These are phyloP conservation scores for Colletotrichum eremochloae DNA, from an alignment of 2,329 filamentous ascomycete species.

Conservation along the genomic window DNA sequence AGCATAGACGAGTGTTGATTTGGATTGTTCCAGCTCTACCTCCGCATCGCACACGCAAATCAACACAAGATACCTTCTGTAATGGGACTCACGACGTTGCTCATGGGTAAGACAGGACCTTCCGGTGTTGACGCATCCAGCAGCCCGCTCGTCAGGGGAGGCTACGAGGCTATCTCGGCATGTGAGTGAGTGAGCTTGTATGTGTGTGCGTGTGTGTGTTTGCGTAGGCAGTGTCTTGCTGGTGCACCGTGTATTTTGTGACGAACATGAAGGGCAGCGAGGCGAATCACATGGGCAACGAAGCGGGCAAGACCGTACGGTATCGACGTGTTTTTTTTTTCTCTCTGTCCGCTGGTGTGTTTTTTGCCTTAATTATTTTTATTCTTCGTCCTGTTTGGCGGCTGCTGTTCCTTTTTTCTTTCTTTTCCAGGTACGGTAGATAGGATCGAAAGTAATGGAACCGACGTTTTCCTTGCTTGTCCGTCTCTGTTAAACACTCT, in stretches of 20 bases:
- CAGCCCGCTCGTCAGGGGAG: background rate
- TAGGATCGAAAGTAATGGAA: constrained; percentile 40
- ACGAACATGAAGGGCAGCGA: constrained; percentile 22
- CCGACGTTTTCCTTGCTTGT: constrained; percentile 28
- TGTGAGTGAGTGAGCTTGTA: background rate
- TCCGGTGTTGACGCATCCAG: background rate
- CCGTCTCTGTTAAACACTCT: background rate
- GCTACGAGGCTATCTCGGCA: constrained; percentile 19
- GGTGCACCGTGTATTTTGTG: constrained; percentile 35
- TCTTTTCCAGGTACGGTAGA: constrained; percentile 6
- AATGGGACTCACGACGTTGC: constrained; percentile 37
- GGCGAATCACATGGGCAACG: constrained; percentile 14
- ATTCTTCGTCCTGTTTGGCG: constrained; percentile 10
- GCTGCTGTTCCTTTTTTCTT: constrained; percentile 18
- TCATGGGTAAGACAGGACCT: constrained; percentile 11
- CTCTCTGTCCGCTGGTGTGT: background rate
- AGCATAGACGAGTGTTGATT: constrained; percentile 43
- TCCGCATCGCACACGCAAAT: constrained; percentile 35
- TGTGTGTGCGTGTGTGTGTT: constrained; percentile 3
- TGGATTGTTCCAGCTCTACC: constrained; percentile 36
- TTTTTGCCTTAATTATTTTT: background rate
- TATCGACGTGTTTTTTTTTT: background rate
- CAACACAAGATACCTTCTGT: constrained; percentile 40
- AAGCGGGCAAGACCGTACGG: constrained; percentile 5
- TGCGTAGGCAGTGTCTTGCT: constrained; percentile 29